Base-by-base conservation (phyloP, 2,329 filamentous ascomycete species). In the Botrytis byssoidea region DNA sequence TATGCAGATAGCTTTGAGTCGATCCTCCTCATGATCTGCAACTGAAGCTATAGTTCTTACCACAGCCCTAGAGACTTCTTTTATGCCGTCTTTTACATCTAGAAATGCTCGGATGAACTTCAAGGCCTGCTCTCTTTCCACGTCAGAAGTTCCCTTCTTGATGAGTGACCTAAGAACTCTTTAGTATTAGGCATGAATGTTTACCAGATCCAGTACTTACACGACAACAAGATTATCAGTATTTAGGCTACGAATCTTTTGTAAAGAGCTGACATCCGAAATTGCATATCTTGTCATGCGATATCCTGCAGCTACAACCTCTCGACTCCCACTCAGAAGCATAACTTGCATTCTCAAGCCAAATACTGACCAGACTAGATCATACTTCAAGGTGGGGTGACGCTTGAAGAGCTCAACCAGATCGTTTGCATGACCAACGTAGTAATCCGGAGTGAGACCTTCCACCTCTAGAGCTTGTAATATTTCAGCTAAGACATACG, bases 351-450 rank as follows among this genome's bases (percentile, higher is more conserved):
- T 95, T 61, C 96, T 89, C 67, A 97, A 84, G 2, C 97, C 96
- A 83, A 99, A 99, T 1, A 97, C 91, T 6, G 94, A 93, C 96
- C 96, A 99, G 1, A 94, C 95, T 67, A 99, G 85, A 82, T 99
- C 97, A 82, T 98, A 98, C 81, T 99, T 99, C 73, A 99, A 87
- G 1, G 93, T 95, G 1, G 94, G 93, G 82, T 98, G 90, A 71
- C 94, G 89, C 82, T 95, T 97, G 84, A 99, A 97, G n/a, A 99
- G 86, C 75, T 97, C 93, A n/a, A 98, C 96, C 14, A 99, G 86
- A 76, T 90, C 93, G 81, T 99, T 99, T 40, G 94, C 94, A 75
- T 94, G 90, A 74, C 93, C 93, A 70, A 99, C 95, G 81, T 99
- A 99, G 83, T 97, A 98, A 82, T 98, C 96, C 0, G 95, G 91